phyloP scores from a whole-genome alignment of 208 protist genomes.

The Phytomonas francai region DNA sequence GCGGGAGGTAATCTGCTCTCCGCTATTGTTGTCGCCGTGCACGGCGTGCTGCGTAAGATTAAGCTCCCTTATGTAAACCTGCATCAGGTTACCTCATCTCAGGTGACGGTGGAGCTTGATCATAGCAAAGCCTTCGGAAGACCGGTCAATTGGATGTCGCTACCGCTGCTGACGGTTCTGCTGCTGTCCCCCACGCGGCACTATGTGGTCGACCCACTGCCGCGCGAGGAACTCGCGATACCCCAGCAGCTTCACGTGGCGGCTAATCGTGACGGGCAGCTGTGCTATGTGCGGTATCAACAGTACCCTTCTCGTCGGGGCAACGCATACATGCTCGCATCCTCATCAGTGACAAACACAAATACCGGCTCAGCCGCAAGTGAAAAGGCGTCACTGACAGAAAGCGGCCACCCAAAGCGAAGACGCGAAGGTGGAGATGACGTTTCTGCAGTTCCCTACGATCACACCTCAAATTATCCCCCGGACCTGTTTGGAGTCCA shows the following conservation, averaged over 20 bases:
- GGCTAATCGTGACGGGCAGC: slow-evolving; percentile 32
- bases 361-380: neutral
- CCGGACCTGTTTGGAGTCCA: slow-evolving; percentile 6
- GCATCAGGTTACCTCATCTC: slow-evolving; percentile 34
- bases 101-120: slow-evolving; percentile 71
- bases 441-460: slow-evolving; percentile 11
- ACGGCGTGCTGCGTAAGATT: slow-evolving; percentile 45
- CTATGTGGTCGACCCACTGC: slow-evolving; percentile 67
- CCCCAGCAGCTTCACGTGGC: slow-evolving; percentile 74
- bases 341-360: neutral
- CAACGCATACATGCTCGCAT: slow-evolving; percentile 26
- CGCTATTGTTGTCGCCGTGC: slow-evolving; percentile 47
- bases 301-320: slow-evolving; percentile 68
- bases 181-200: slow-evolving; percentile 65
- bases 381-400: neutral
- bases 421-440: slow-evolving; percentile 3
- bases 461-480: slow-evolving; percentile 6
- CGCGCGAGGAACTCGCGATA: slow-evolving; percentile 66
- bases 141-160: slow-evolving; percentile 40
- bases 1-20: slow-evolving; percentile 52
- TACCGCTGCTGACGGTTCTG: slow-evolving; percentile 55
- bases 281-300: slow-evolving; percentile 51
- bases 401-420: neutral
- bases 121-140: slow-evolving; percentile 37
- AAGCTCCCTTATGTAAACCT: slow-evolving; percentile 56